Evolutionary conservation across 805 yeast genomes (phyloP).

Genomic region (Phaffomyces thermotolerans): DNA sequence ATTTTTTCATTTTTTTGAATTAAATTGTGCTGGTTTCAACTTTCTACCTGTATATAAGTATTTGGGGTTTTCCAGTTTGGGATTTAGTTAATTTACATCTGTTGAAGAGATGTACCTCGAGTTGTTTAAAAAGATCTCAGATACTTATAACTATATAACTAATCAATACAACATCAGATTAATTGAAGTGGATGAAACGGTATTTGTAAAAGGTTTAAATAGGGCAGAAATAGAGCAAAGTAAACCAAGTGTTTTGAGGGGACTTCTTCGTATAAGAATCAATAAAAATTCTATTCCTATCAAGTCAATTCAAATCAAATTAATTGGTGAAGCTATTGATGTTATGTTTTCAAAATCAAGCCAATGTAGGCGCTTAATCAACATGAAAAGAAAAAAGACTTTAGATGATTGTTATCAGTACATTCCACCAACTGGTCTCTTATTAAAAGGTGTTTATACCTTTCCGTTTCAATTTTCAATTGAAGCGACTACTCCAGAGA

Average conservation of each 20-base stretch:
- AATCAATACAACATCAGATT: constrained; percentile 1
- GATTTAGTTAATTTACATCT: too few relatives aligned
- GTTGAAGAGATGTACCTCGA: too few relatives aligned
- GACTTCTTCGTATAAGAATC: constrained; percentile 11
- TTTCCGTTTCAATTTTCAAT: constrained; percentile 21
- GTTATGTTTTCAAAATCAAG: not conserved
- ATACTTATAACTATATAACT: not conserved
- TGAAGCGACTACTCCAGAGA: constrained; percentile 17
- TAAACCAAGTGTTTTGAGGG: constrained; percentile 9
- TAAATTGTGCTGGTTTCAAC: not conserved
- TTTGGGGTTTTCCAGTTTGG: too few relatives aligned
- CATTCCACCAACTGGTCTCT: not conserved
- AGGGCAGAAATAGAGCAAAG: constrained; percentile 12
- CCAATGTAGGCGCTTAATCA: constrained; percentile 1
- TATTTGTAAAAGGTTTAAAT: constrained; percentile 16
- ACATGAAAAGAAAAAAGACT: not conserved
- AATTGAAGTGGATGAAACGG: constrained; percentile 9
- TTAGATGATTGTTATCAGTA: constrained; percentile 13
- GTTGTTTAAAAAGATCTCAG: not conserved
- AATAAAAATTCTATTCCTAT: constrained; percentile 5
- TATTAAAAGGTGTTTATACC: constrained; percentile 14
- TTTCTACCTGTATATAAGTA: too few relatives aligned
- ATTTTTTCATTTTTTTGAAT: too few relatives aligned
- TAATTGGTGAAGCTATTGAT: constrained; percentile 14
- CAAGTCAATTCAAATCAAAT: constrained; percentile 9